Percentiles rank a stretch among this genome's conserved stretches.
These are phyloP conservation scores for Pochonia chlamydosporia DNA, from an alignment of 2,329 filamentous ascomycete genomes.

Conservation along the genomic window DNA sequence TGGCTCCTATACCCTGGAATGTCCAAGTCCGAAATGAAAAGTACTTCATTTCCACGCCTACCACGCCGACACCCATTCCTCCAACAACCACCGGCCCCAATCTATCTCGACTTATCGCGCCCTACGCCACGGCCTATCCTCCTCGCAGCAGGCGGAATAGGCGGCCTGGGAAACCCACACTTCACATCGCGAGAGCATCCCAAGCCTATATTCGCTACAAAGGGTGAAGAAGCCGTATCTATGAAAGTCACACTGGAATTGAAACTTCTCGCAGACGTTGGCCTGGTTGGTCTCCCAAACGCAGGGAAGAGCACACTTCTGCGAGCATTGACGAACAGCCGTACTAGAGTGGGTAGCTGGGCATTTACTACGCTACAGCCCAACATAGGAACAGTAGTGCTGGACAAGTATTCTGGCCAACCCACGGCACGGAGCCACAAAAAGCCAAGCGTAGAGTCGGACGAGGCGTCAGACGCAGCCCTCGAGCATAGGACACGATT, in stretches of 20 bases:
- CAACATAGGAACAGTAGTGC: slow-evolving; percentile 90
- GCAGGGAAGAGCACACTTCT: slow-evolving; percentile 93
- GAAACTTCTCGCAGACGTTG: slow-evolving; percentile 91
- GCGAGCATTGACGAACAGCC: slow-evolving; percentile 79
- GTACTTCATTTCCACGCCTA: slow-evolving; percentile 43
- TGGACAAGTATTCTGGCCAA: slow-evolving; percentile 79
- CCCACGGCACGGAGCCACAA: slow-evolving; percentile 42
- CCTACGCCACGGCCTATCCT: slow-evolving; percentile 81
- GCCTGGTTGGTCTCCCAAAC: slow-evolving; percentile 90
- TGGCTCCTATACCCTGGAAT: slow-evolving; percentile 85
- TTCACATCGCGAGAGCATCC: slow-evolving; percentile 73
- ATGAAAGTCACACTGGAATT: slow-evolving; percentile 83
- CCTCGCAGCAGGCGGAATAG: slow-evolving; percentile 79
- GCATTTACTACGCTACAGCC: slow-evolving; percentile 94
- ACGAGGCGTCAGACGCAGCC: slow-evolving; percentile 28
- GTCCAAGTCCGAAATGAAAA: slow-evolving; percentile 59
- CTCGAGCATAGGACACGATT: slow-evolving; percentile 66
- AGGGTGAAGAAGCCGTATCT: slow-evolving; percentile 72
- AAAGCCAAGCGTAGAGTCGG: background rate
- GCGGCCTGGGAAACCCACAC: slow-evolving; percentile 89
- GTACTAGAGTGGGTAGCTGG: slow-evolving; percentile 87
- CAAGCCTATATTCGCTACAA: slow-evolving; percentile 81
- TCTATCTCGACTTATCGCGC: slow-evolving; percentile 66
- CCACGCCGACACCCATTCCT: slow-evolving; percentile 48
- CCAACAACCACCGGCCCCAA: slow-evolving; percentile 65